A percentile compares a stretch with the other conserved stretches of the same genome.
Conservation (phyloP, 164 flowering plant species). For the Sextonia rubra region DNA sequence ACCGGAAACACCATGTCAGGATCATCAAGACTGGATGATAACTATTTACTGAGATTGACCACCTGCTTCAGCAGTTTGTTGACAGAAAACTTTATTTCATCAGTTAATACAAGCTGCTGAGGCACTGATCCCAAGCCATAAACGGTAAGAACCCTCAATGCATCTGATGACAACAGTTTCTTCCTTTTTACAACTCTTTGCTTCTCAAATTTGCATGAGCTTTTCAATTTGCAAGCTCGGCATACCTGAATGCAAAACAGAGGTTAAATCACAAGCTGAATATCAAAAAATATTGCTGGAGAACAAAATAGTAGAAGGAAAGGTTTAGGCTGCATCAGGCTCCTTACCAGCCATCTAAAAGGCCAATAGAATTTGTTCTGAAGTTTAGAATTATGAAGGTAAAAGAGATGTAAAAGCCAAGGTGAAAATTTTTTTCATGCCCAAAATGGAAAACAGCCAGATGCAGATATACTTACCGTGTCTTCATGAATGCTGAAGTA, state of each 20-base stretch:
- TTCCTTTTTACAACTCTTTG: slow-evolving; percentile 30
- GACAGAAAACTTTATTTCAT: slow-evolving; percentile 45
- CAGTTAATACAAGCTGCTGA: slow-evolving; percentile 37
- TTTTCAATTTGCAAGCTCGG: slow-evolving; percentile 43
- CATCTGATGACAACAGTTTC: slow-evolving; percentile 38
- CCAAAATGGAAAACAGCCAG: neutral
- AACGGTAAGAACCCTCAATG: slow-evolving; percentile 43
- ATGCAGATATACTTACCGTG: slow-evolving; percentile 37
- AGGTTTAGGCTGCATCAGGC: neutral
- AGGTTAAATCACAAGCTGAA: neutral
- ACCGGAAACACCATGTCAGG: neutral
- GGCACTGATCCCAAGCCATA: slow-evolving; percentile 45
- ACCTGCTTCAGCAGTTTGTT: slow-evolving; percentile 44
- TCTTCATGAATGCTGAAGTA: slow-evolving; percentile 64
- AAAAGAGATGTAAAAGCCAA: neutral
- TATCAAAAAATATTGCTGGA: neutral
- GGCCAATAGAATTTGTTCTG: neutral
- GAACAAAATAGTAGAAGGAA: neutral
- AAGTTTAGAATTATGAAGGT: neutral
- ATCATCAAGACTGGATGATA: neutral
- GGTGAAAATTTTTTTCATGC: neutral
- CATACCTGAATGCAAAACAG: slow-evolving; percentile 53
- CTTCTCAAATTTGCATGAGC: slow-evolving; percentile 57
- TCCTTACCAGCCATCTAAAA: neutral
- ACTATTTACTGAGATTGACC: slow-evolving; percentile 36